These are phyloP conservation scores for Boletus subcaerulescens DNA, from an alignment of 768 basidiomycete species.

Conservation along the genomic window DNA sequence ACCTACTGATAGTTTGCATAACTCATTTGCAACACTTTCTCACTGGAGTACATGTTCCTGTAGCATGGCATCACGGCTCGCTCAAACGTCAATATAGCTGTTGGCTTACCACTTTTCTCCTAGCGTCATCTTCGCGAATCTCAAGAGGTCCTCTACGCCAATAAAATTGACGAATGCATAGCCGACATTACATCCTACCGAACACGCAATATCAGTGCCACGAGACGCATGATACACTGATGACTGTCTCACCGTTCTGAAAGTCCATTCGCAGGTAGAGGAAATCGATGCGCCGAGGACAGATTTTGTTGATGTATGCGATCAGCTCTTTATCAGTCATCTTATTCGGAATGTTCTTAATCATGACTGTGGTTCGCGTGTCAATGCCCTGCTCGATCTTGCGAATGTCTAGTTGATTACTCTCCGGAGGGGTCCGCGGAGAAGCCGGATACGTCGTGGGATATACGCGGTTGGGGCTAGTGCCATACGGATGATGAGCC, in stretches of 20 bases:
- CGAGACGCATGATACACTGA: neutral
- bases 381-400: conserved; percentile 76
- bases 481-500: conserved; percentile 18
- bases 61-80: conserved; percentile 1
- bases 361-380: conserved; percentile 83
- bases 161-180: conserved; percentile 93
- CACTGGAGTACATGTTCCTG: conserved; percentile 91
- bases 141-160: conserved; percentile 67
- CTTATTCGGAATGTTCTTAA: conserved; percentile 92
- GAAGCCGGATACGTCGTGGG: conserved; percentile 25
- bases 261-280: conserved; percentile 88
- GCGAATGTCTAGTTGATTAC: conserved; percentile 63
- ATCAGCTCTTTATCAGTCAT: conserved; percentile 76
- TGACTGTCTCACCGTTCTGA: conserved; percentile 55
- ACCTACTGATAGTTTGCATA: conserved; percentile 91
- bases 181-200: conserved; percentile 68
- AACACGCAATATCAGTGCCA: conserved; percentile 2
- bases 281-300: conserved; percentile 78
- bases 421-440: conserved; percentile 33
- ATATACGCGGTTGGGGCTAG: conserved; percentile 19
- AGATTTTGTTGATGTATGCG: conserved; percentile 65
- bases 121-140: conserved; percentile 68
- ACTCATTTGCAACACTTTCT: conserved; percentile 88
- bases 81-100: neutral
- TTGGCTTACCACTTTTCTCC: conserved; percentile 74